Percentiles rank a stretch among this genome's conserved stretches.
These are phyloP conservation scores for Starmerella apis DNA, from an alignment of 805 yeast genomes.

Conservation along the genomic window DNA sequence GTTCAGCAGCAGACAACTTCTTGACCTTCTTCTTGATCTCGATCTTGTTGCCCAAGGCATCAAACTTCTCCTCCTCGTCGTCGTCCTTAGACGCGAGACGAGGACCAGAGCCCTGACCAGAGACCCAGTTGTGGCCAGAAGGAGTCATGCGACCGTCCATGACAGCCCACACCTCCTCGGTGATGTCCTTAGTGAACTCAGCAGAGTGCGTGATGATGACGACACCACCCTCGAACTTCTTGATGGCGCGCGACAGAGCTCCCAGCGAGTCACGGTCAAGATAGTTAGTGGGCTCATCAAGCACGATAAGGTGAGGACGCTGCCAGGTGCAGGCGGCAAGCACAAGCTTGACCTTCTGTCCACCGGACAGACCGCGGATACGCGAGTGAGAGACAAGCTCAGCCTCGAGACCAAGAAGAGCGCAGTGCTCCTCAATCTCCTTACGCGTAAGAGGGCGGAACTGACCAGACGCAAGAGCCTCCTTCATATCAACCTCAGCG, in stretches of 20 bases:
- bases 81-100: conserved; percentile 93
- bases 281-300: conserved; percentile 99
- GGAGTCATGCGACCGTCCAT: conserved; percentile 97
- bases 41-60: conserved; percentile 99
- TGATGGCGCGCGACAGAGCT: conserved; percentile 97
- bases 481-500: conserved; percentile 99
- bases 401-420: conserved; percentile 95
- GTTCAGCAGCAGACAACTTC: conserved; percentile 96
- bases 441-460: conserved; percentile 99
- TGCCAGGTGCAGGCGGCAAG: conserved; percentile 99
- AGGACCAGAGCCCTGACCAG: conserved; percentile 99
- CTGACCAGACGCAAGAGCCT: conserved; percentile 99
- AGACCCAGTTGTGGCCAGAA: conserved; percentile 99
- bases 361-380: conserved; percentile 99
- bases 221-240: conserved; percentile 99
- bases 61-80: conserved; percentile 95
- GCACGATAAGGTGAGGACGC: conserved; percentile 98
- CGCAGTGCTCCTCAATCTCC: conserved; percentile 98
- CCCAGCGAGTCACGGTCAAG: conserved; percentile 99
- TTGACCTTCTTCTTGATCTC: conserved; percentile 90
- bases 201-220: conserved; percentile 99
- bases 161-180: conserved; percentile 99
- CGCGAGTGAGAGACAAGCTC: conserved; percentile 99
- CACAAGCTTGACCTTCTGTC: conserved; percentile 99
- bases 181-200: conserved; percentile 97